phyloP scores from a whole-genome alignment of 1,139 yeast species.

The Zygoascus sp. region DNA sequence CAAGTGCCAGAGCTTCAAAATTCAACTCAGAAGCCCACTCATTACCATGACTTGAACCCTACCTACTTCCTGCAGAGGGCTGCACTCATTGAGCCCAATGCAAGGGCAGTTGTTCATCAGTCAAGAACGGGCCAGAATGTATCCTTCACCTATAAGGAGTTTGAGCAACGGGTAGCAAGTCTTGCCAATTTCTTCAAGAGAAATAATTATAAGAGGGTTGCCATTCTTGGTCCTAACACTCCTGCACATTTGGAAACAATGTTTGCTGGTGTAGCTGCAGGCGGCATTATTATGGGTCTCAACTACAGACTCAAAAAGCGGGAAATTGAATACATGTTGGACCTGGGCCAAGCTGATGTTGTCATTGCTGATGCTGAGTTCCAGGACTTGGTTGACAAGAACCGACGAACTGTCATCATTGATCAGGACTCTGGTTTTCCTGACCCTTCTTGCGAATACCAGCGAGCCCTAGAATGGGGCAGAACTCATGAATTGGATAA shows the following conservation, averaged over 20 bases:
- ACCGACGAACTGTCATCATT: conserved; percentile 25
- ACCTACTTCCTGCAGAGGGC: conserved; percentile 36
- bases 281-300: conserved; percentile 36
- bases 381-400: conserved; percentile 26
- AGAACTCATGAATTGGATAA: conserved; percentile 16
- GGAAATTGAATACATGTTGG: conserved; percentile 35
- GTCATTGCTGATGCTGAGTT: conserved; percentile 36
- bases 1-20: neutral
- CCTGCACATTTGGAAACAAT: conserved; percentile 38
- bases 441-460: conserved; percentile 26
- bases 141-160: conserved; percentile 30
- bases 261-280: conserved; percentile 36
- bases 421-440: conserved; percentile 31
- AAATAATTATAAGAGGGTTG: conserved; percentile 31
- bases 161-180: conserved; percentile 31
- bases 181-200: conserved; percentile 33
- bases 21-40: conserved; percentile 7
- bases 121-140: conserved; percentile 26
- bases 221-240: conserved; percentile 37
- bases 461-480: conserved; percentile 29
- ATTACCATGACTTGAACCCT: conserved; percentile 36
- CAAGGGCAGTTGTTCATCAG: conserved; percentile 34
- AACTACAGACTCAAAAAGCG: conserved; percentile 34
- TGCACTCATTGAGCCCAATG: conserved; percentile 36
- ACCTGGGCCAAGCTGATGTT: conserved; percentile 34